Evolutionary conservation across 768 basidiomycete genomes (phyloP), one percentile per base, ranked within the genome.

Genomic region (Leccinum longicurvipes): DNA sequence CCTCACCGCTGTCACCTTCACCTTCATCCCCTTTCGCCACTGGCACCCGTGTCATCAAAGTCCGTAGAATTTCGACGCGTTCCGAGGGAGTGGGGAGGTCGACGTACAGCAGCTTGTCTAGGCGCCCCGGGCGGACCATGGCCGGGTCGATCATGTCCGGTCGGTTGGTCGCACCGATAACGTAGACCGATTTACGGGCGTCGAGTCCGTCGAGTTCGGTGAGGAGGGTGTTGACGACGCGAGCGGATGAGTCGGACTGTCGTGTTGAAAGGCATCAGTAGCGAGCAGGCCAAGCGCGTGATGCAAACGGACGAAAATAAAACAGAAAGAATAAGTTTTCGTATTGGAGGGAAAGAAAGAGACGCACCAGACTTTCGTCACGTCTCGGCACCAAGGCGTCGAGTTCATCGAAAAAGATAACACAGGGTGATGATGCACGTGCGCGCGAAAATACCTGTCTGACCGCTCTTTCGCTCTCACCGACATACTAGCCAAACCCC

Each of bases 91-190:
- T 74, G 21, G 94, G 95, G 0, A 96, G 78, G 71, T 96, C 94
- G 63, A 97, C 93, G 64, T 94, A 98, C 42, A 97, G 79, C 6
- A 96, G 80, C 70, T 97, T 97, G 75, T 97, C 95, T 11, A 98
- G 81, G 10, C 95, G 83, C 0, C 95, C 94, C 0, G 95, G 95
- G n/a, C 94, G 89, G 51, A 93, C 91, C 93, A 96, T 95, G 7
- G 95, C 94, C 1, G 94, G 95, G 67, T 98, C 94, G 57, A 97
- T 94, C 86, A 96, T 96, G 74, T 98, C 93, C 1, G 94, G 94
- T 12, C 94, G 79, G 71, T 96, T 98, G 28, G 93, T 97, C 8
- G 95, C 95, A 0, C 89, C 94, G 56, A 97, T 92, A 42, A 98
- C 93, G 64, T 93, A 95, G 56, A 97, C 92, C 39, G 82, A 81